Percentiles rank a stretch among this genome's conserved stretches.
Conservation (phyloP, 2,329 filamentous ascomycete genomes). For the Geosmithia putterillii region DNA sequence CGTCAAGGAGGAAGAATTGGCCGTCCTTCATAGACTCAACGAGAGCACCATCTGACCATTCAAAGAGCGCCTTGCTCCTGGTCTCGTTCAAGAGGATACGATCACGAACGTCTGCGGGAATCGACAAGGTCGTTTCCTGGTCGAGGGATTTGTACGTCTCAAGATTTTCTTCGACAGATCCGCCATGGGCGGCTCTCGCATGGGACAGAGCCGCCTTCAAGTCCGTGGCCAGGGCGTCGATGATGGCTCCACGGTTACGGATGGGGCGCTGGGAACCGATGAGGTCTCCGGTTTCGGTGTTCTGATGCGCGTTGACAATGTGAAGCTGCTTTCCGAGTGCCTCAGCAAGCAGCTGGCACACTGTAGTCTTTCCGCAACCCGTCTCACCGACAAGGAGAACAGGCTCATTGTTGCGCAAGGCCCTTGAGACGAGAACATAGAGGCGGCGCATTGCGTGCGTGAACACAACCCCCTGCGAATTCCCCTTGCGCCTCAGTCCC, state of each 20-base stretch:
- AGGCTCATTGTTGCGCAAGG: slow-evolving; percentile 81
- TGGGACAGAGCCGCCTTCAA: slow-evolving; percentile 34
- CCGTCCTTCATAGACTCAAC: slow-evolving; percentile 88
- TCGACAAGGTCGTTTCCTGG: slow-evolving; percentile 29
- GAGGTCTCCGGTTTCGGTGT: slow-evolving; percentile 92
- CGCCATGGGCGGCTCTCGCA: slow-evolving; percentile 25
- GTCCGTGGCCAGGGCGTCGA: slow-evolving; percentile 52
- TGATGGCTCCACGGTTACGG: slow-evolving; percentile 66
- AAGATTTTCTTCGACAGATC: slow-evolving; percentile 42
- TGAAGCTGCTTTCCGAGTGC: slow-evolving; percentile 64
- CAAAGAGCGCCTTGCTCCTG: slow-evolving; percentile 76
- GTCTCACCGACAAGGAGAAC: slow-evolving; percentile 93
- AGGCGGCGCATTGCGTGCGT: slow-evolving; percentile 87
- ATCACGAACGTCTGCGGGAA: slow-evolving; percentile 36
- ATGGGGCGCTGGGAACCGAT: slow-evolving; percentile 92
- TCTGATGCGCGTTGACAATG: slow-evolving; percentile 95
- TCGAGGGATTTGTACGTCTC: slow-evolving; percentile 39
- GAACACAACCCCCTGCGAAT: slow-evolving; percentile 69
- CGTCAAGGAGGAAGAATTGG: slow-evolving; percentile 86
- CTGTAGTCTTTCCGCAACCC: slow-evolving; percentile 93
- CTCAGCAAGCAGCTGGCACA: slow-evolving; percentile 84
- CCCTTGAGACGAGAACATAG: slow-evolving; percentile 78
- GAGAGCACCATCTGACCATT: slow-evolving; percentile 91
- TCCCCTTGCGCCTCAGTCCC: slow-evolving; percentile 29
- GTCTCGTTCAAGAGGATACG: slow-evolving; percentile 35